phyloP scores from a whole-genome alignment of 1,284 basidiomycete species.

The Somion occarium region DNA sequence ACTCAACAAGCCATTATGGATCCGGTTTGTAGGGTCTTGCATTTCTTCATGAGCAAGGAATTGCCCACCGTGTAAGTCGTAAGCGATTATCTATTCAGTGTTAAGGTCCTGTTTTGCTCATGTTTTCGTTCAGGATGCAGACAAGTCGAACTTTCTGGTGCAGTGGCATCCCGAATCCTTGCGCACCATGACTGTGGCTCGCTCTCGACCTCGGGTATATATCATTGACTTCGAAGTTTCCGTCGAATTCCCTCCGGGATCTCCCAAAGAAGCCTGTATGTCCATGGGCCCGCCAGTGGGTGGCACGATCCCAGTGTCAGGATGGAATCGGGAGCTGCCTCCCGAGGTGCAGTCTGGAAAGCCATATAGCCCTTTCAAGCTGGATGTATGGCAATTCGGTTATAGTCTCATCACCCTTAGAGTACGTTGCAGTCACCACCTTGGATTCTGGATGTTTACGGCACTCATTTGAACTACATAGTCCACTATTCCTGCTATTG shows the following conservation, averaged over 20 bases:
- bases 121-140: constrained; percentile 20
- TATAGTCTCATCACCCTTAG: neutral
- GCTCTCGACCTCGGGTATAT: constrained; percentile 22
- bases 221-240: constrained; percentile 27
- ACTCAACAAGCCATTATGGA: neutral
- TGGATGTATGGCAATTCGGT: neutral
- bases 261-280: neutral
- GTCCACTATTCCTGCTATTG: neutral
- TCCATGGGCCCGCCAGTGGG: neutral
- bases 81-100: neutral
- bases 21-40: neutral
- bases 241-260: constrained; percentile 16
- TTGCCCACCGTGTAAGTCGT: neutral
- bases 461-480: no score
- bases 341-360: neutral
- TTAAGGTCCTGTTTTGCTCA: neutral
- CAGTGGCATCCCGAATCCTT: constrained; percentile 26
- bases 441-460: no score
- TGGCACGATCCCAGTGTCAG: neutral
- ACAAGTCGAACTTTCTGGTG: constrained; percentile 23
- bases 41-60: neutral
- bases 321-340: neutral
- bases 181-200: constrained; percentile 10
- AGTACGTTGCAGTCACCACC: neutral
- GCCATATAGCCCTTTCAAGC: neutral